phyloP scores from a whole-genome alignment of 2,329 filamentous ascomycete genomes.

The Graphiopsis chlorocephala region DNA sequence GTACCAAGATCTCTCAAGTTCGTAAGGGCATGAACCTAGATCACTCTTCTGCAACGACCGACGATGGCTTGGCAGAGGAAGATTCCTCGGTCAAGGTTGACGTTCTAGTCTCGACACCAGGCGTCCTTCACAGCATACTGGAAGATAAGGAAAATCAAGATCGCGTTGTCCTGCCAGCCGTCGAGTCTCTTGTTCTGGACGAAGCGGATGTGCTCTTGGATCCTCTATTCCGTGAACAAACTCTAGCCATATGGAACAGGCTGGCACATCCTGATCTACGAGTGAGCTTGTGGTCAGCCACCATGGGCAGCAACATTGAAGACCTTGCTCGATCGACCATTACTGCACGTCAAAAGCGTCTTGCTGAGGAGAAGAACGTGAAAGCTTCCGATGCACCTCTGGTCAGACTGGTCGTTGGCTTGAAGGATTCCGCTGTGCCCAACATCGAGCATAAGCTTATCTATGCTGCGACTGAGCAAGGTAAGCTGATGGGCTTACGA shows the following conservation, averaged over 20 bases:
- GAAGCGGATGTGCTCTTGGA: constrained; percentile 95
- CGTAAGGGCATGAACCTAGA: constrained; percentile 70
- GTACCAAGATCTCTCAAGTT: constrained; percentile 76
- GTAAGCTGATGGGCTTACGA: constrained; percentile 86
- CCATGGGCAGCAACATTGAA: constrained; percentile 93
- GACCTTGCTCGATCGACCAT: constrained; percentile 69
- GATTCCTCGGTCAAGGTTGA: constrained; percentile 65
- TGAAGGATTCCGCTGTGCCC: constrained; percentile 93
- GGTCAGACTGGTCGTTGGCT: constrained; percentile 84
- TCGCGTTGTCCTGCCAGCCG: constrained; percentile 45
- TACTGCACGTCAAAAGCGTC: constrained; percentile 43
- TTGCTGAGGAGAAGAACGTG: constrained; percentile 20
- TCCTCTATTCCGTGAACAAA: constrained; percentile 85
- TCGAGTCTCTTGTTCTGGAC: constrained; percentile 70
- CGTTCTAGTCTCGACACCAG: constrained; percentile 76
- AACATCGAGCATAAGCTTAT: constrained; percentile 85
- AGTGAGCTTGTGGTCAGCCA: constrained; percentile 89
- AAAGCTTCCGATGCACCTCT: constrained; percentile 46
- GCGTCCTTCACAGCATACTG: constrained; percentile 74
- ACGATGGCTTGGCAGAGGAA: constrained; percentile 40
- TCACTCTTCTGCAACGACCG: constrained; percentile 41
- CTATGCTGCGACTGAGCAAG: constrained; percentile 89
- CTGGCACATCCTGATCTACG: constrained; percentile 69
- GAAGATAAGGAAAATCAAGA: constrained; percentile 43
- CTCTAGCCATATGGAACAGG: constrained; percentile 76